phyloP scores from a whole-genome alignment of 1,284 basidiomycete species.

The Veloporphyrellus conicus region DNA sequence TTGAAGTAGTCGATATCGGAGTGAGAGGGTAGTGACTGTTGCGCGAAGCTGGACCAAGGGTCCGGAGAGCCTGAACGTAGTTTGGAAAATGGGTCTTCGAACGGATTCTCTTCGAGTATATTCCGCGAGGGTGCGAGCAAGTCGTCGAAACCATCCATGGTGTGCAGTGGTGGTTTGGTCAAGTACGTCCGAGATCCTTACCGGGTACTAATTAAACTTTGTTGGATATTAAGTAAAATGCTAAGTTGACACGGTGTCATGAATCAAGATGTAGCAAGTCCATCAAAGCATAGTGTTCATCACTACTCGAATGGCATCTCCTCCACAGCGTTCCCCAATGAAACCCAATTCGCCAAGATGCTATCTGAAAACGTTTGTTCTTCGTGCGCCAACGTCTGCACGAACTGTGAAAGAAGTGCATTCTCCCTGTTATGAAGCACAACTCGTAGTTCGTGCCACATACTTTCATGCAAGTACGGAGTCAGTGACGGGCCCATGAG shows the following conservation, averaged over 20 bases:
- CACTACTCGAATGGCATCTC: conserved; percentile 77
- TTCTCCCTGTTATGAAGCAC: conserved; percentile 87
- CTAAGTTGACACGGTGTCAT: conserved; percentile 8
- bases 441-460: conserved; percentile 90
- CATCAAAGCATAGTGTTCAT: conserved; percentile 4
- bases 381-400: conserved; percentile 68
- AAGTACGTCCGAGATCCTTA: too few relatives aligned
- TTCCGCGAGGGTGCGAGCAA: conserved; percentile 60
- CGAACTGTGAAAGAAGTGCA: conserved; percentile 68
- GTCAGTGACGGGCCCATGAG: conserved; percentile 1
- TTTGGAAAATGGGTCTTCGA: conserved; percentile 68
- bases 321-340: conserved; percentile 65
- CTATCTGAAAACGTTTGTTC: conserved; percentile 63
- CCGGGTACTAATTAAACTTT: too few relatives aligned
- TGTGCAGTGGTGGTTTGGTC: background rate
- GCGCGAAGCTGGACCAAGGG: conserved; percentile 60
- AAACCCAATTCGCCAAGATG: conserved; percentile 68
- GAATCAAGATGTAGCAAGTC: conserved; percentile 12
- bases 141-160: conserved; percentile 75
- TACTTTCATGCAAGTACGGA: conserved; percentile 41
- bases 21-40: conserved; percentile 23
- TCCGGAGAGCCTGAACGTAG: conserved; percentile 64
- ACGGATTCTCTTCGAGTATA: conserved; percentile 69
- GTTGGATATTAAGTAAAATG: too few relatives aligned
- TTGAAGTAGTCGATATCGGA: conserved; percentile 31